Evolutionary conservation across 495 filamentous ascomycete genomes (phyloP).

Genomic region (Gamarada debralockiae): DNA sequence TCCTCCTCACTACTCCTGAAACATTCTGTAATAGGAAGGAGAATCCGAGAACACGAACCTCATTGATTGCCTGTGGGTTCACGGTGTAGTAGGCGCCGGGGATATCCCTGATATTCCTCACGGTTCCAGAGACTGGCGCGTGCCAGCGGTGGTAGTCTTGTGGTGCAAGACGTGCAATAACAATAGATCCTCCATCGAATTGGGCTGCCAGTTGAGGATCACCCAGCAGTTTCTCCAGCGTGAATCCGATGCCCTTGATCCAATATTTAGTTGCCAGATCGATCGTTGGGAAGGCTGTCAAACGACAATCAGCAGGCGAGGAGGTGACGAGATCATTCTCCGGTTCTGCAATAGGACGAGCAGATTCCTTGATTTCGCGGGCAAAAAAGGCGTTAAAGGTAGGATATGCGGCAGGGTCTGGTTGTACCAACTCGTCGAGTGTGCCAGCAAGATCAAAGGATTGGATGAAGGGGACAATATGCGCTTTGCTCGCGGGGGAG

Average conservation of each 20-base stretch:
- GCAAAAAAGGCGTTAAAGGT: slow-evolving; percentile 45
- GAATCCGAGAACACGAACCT: too few relatives aligned
- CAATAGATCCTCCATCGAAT: slow-evolving; percentile 37
- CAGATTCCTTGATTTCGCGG: slow-evolving; percentile 32
- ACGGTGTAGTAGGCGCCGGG: slow-evolving; percentile 31
- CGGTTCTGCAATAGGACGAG: slow-evolving; percentile 33
- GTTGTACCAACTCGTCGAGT: slow-evolving; percentile 31
- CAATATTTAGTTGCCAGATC: slow-evolving; percentile 36
- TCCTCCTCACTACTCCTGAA: too few relatives aligned
- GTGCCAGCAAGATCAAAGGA: slow-evolving; percentile 29
- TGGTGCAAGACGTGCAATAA: slow-evolving; percentile 37
- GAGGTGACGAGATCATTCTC: slow-evolving; percentile 31
- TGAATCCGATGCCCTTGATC: slow-evolving; percentile 42
- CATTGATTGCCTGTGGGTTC: slow-evolving; percentile 40
- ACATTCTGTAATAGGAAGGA: too few relatives aligned
- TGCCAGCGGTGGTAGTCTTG: slow-evolving; percentile 49
- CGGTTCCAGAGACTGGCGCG: slow-evolving; percentile 35
- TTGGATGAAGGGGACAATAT: slow-evolving; percentile 39
- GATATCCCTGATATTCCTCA: slow-evolving; percentile 31
- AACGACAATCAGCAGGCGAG: slow-evolving; percentile 37
- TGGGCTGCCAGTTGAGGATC: slow-evolving; percentile 28
- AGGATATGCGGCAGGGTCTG: slow-evolving; percentile 30
- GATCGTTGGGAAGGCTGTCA: slow-evolving; percentile 34
- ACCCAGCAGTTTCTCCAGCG: slow-evolving; percentile 34
- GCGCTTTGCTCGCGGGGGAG: slow-evolving; percentile 29